Base-by-base conservation (phyloP, 2,329 filamentous ascomycete species). In the Talaromyces sp. region DNA sequence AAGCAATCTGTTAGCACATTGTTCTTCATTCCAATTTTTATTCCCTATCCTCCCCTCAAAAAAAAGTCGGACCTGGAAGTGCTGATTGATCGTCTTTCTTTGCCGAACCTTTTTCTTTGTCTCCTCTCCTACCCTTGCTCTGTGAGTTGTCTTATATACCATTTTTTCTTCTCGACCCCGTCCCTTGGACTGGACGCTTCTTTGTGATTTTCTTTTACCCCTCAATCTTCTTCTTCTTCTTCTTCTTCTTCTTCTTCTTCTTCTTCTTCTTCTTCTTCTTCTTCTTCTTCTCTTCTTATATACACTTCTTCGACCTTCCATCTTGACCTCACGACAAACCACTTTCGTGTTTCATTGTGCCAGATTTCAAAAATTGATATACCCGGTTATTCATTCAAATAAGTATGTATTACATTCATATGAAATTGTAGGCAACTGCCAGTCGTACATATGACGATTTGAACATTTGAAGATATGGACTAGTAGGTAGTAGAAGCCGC, bases 321-420 rank as follows among this genome's bases (percentile, higher is more conserved):
- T 24, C 17, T 47, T 42, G 41, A 19, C 43, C 29, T 49, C 47
- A 47, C 27, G 32, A 13, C 44, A 49, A 47, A 29, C 14, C n/a
- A 17, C 42, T 52, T 39, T 42, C 41, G 41, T 37, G 19, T 40
- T 50, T 42, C 48, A 19, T 33, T 54, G 16, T 50, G 47, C 33
- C 45, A 35, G 36, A 49, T 37, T 37, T 32, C 17, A 32, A 60
- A 53, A 62, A 52, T 58, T 62, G 53, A 60, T 63, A 64, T 61
- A 60, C 56, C 61, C 60, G 46, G 46, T 47, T 54, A 36, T 47
- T 35, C 19, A 16, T 37, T 48, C 29, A 42, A 35, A 24, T 2
- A 17, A 29, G 11, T 30, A 27, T 5, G 9, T 27, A 27, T 27
- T 27, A 9, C n/a, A n/a, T n/a, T n/a, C n/a, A n/a, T n/a, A n/a